A percentile compares a stretch with the other conserved stretches of the same genome.
Evolutionary conservation across 106 monocot genomes (phyloP).

Genomic region (Acorus calamus): DNA sequence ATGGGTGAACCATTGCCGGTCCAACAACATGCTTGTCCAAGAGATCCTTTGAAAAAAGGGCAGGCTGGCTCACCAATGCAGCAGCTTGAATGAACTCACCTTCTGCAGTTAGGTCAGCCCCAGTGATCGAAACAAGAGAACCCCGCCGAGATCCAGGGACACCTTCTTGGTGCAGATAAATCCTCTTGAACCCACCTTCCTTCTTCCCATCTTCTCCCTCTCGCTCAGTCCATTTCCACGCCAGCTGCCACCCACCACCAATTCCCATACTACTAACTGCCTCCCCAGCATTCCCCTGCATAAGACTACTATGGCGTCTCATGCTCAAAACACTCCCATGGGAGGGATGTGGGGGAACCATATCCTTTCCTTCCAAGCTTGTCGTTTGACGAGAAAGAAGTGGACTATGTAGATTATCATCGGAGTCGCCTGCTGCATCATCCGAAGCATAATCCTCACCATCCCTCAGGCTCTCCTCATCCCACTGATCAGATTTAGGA

Average conservation of each 20-base stretch:
- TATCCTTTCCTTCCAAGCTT: constrained; percentile 41
- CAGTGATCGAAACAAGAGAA: constrained; percentile 18
- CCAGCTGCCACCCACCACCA: constrained; percentile 49
- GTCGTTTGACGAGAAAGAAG: constrained; percentile 52
- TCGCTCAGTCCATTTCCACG: constrained; percentile 30
- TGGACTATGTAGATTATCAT: constrained; percentile 49
- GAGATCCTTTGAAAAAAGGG: constrained; percentile 34
- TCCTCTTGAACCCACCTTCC: constrained; percentile 35
- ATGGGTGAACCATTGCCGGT: constrained; percentile 30
- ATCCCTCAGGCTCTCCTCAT: constrained; percentile 53
- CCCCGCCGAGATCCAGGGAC: constrained; percentile 17
- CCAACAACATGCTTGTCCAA: constrained; percentile 22
- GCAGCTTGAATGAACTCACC: constrained; percentile 26
- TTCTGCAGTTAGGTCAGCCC: constrained; percentile 15
- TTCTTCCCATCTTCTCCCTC: constrained; percentile 23
- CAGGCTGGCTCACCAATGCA: constrained; percentile 38
- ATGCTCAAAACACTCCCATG: constrained; percentile 41
- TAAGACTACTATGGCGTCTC: constrained; percentile 39
- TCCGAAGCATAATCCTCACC: constrained; percentile 41
- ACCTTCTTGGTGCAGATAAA: constrained; percentile 36
- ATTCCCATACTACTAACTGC: constrained; percentile 13
- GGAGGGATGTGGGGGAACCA: constrained; percentile 9
- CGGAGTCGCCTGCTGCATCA: constrained; percentile 30
- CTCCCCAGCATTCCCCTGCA: constrained; percentile 5
- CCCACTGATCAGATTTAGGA: constrained; percentile 46